A percentile compares a stretch with the other conserved stretches of the same genome.
phyloP scores from a whole-genome alignment of 1,284 basidiomycete species.

The Leccinum pachyderme region DNA sequence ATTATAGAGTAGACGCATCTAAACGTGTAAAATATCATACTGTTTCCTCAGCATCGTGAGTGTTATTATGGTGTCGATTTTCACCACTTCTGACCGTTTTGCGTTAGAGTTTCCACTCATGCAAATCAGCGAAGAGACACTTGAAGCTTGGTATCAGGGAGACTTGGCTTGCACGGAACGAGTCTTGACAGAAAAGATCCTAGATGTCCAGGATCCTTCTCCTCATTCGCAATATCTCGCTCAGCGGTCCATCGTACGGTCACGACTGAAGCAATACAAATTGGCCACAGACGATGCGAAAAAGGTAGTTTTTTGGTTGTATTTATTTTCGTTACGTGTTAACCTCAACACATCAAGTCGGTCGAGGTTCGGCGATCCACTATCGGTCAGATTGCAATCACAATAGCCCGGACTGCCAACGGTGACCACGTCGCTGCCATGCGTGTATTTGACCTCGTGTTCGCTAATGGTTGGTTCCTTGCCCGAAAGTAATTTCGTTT shows the following conservation, averaged over 20 bases:
- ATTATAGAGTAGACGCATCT: neutral
- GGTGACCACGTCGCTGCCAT: neutral
- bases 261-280: neutral
- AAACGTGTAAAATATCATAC: neutral
- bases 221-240: neutral
- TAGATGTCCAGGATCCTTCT: neutral
- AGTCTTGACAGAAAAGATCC: neutral
- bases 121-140: neutral
- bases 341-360: neutral
- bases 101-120: neutral
- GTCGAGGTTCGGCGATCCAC: neutral
- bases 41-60: neutral
- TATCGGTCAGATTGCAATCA: neutral
- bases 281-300: neutral
- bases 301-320: neutral
- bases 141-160: neutral
- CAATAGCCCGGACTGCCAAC: neutral
- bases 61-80: neutral
- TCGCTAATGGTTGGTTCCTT: neutral
- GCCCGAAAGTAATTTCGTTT: neutral
- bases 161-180: neutral
- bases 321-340: neutral
- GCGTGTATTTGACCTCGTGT: neutral
- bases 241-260: neutral
- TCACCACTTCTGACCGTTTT: neutral